phyloP scores from a whole-genome alignment of 495 filamentous ascomycete species.

The Penicillium arizonense region DNA sequence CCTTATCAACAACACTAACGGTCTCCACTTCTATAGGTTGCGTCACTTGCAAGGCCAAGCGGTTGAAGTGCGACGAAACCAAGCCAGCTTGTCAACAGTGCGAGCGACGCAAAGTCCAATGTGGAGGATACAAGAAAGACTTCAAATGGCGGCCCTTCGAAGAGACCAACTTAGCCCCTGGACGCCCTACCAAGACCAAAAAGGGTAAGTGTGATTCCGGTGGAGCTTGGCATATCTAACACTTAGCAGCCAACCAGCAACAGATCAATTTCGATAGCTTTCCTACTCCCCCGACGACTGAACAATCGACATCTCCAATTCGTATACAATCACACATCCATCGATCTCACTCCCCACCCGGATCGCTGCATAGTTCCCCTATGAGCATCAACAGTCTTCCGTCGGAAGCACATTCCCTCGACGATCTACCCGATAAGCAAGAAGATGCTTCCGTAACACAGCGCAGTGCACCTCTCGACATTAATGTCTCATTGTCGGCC shows the following conservation, averaged over 20 bases:
- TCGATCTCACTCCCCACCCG: constrained; percentile 14
- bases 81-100: constrained; percentile 77
- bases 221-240: neutral
- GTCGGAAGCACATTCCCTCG: constrained; percentile 18
- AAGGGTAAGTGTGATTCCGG: constrained; percentile 40
- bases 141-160: constrained; percentile 84
- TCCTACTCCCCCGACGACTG: constrained; percentile 18
- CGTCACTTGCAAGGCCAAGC: constrained; percentile 77
- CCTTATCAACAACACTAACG: constrained; percentile 32
- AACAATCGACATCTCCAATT: constrained; percentile 13
- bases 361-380: constrained; percentile 18
- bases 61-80: constrained; percentile 78
- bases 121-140: constrained; percentile 79
- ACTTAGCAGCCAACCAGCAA: neutral
- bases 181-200: constrained; percentile 41
- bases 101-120: constrained; percentile 63
- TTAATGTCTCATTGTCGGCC: constrained; percentile 14
- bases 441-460: constrained; percentile 12
- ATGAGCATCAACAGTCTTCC: constrained; percentile 21
- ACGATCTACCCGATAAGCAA: constrained; percentile 6
- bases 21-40: constrained; percentile 55
- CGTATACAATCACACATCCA: constrained; percentile 2
- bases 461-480: constrained; percentile 1
- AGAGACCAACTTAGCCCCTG: constrained; percentile 59
- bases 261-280: constrained; percentile 2